Percentiles rank a stretch among this genome's conserved stretches.
phyloP scores from a whole-genome alignment of 129 eudicot species.

The Kitagawia praeruptora region DNA sequence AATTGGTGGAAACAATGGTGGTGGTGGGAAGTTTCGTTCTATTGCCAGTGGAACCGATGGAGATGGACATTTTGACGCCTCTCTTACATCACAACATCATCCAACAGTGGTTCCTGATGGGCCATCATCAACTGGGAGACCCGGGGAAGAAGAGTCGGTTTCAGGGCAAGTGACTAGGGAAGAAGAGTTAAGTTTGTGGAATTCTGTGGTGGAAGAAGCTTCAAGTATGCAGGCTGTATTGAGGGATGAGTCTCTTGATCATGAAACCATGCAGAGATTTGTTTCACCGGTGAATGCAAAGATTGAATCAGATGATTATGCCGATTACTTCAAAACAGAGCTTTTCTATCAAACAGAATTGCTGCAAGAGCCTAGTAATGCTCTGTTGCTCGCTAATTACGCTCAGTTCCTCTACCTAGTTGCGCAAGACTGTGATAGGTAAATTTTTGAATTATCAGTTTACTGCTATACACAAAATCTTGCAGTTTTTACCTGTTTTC shows the following conservation, averaged over 20 bases:
- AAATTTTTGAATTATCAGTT: conserved; percentile 6
- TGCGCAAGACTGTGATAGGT: conserved; percentile 74
- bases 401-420: conserved; percentile 89
- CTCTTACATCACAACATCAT: conserved; percentile 15
- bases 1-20: conserved; percentile 67
- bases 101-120: conserved; percentile 40
- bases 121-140: conserved; percentile 19
- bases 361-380: conserved; percentile 50
- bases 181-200: conserved; percentile 62
- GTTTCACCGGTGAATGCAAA: conserved; percentile 64
- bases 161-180: conserved; percentile 34
- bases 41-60: conserved; percentile 68
- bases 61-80: conserved; percentile 50
- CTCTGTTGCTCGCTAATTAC: conserved; percentile 71
- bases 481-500: background rate
- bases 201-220: conserved; percentile 52
- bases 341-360: conserved; percentile 43
- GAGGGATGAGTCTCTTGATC: conserved; percentile 44
- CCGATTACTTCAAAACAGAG: conserved; percentile 60
- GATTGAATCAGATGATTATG: conserved; percentile 46
- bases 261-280: conserved; percentile 38
- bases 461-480: background rate
- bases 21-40: conserved; percentile 49
- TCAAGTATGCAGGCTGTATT: conserved; percentile 28
- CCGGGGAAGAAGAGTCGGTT: conserved; percentile 38